A percentile compares a stretch with the other conserved stretches of the same genome.
phyloP scores from a whole-genome alignment of 768 basidiomycete genomes.

The Tricholoma bakamatsutake region DNA sequence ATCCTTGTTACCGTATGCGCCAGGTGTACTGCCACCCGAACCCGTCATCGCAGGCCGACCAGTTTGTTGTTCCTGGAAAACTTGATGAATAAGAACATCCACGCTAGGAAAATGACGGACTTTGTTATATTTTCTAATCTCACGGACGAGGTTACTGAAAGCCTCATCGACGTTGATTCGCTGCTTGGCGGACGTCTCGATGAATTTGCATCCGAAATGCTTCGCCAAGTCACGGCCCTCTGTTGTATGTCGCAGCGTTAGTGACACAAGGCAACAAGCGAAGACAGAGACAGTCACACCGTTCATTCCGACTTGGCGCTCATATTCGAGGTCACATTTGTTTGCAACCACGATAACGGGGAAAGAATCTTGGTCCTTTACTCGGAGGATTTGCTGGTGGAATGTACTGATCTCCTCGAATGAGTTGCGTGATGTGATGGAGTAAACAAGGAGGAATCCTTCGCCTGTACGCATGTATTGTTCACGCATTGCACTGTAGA shows the following conservation, averaged over 20 bases:
- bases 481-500: conserved; percentile 88
- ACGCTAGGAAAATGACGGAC: conserved; percentile 30
- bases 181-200: conserved; percentile 95
- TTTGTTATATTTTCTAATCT: conserved; percentile 93
- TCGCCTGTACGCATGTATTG: conserved; percentile 99
- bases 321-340: conserved; percentile 94
- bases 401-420: conserved; percentile 97
- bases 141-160: conserved; percentile 87
- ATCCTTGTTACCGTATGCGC: conserved; percentile 43
- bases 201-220: conserved; percentile 90
- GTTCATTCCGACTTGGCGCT: conserved; percentile 93
- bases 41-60: conserved; percentile 60
- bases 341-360: conserved; percentile 97
- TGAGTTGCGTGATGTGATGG: conserved; percentile 95
- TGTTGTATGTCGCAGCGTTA: conserved; percentile 23
- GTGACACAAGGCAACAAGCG: not conserved
- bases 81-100: not conserved
- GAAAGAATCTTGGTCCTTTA: conserved; percentile 94
- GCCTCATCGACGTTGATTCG: conserved; percentile 97
- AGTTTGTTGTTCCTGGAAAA: conserved; percentile 64
- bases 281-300: conserved; percentile 41
- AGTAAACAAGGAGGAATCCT: conserved; percentile 96
- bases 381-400: conserved; percentile 93
- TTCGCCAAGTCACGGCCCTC: conserved; percentile 98
- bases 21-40: conserved; percentile 34